Conservation (phyloP, 129 eudicot species). For the Chrysanthemum lavandulifolium region DNA sequence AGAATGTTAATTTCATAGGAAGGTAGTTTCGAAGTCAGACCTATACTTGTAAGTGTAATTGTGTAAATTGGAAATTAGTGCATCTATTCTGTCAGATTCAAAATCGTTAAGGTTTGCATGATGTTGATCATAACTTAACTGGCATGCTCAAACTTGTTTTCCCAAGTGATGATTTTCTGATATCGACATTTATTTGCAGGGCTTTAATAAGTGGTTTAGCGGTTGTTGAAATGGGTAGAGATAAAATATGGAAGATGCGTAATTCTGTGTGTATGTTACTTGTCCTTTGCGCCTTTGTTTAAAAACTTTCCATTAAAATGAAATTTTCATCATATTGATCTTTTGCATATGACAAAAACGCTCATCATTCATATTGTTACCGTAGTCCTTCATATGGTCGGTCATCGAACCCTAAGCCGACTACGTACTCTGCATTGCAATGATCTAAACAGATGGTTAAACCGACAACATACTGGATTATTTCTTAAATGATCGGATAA, state of each 20-base stretch:
- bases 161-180: conserved; percentile 14
- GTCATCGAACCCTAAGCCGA: not conserved
- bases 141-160: not conserved
- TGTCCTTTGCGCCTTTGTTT: not conserved
- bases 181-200: conserved; percentile 23
- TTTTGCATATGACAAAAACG: not conserved
- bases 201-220: conserved; percentile 39
- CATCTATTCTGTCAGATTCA: not conserved
- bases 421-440: not conserved
- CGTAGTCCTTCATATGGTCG: not conserved
- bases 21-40: not conserved
- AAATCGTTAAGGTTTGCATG: not conserved
- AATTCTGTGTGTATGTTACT: conserved; percentile 42
- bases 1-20: not conserved
- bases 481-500: not conserved
- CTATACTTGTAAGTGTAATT: not conserved
- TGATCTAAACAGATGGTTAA: no score
- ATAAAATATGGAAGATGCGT: conserved; percentile 35
- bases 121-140: conserved; percentile 3
- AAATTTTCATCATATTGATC: conserved; percentile 1
- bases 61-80: no score
- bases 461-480: not conserved
- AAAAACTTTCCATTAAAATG: not conserved
- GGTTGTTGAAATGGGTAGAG: conserved; percentile 37
- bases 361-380: no score